Conservation (phyloP, 2,329 filamentous ascomycete genomes). For the Fusarium vanettenii region DNA sequence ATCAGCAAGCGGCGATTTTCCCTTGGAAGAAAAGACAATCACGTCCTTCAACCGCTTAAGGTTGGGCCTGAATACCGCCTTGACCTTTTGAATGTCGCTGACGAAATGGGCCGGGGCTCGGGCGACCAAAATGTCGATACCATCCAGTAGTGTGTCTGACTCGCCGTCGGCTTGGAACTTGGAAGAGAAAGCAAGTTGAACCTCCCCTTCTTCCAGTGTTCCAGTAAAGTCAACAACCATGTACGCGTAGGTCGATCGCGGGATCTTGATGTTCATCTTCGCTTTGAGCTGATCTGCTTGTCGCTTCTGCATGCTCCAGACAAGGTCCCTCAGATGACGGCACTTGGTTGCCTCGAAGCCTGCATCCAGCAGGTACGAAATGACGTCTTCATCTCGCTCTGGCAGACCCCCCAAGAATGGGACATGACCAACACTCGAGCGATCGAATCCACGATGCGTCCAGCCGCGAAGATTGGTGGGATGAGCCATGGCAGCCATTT, state of each 20-base stretch:
- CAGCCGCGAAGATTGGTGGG: constrained; percentile 65
- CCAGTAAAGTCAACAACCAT: constrained; percentile 77
- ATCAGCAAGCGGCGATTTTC: constrained; percentile 71
- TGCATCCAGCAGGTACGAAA: constrained; percentile 66
- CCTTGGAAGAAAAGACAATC: constrained; percentile 78
- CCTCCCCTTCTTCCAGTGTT: constrained; percentile 70
- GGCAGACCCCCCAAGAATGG: constrained; percentile 64
- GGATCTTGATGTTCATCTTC: constrained; percentile 70
- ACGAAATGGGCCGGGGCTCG: constrained; percentile 76
- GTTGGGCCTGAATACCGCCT: constrained; percentile 66
- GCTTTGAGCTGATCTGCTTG: constrained; percentile 66
- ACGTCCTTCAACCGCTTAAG: constrained; percentile 80
- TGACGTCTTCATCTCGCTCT: constrained; percentile 58
- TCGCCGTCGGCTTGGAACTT: constrained; percentile 68
- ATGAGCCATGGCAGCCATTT: constrained; percentile 63
- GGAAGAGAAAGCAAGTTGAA: constrained; percentile 76
- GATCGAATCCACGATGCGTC: constrained; percentile 58
- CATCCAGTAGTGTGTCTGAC: constrained; percentile 65
- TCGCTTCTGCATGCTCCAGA: constrained; percentile 59
- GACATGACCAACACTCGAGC: constrained; percentile 53
- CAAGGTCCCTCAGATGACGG: constrained; percentile 60
- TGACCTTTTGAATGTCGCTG: constrained; percentile 79
- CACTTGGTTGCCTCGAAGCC: constrained; percentile 68
- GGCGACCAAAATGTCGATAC: constrained; percentile 72
- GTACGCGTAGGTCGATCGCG: constrained; percentile 69